Conservation (phyloP, 2,329 filamentous ascomycete genomes). For the Trichocomaceae sp. region DNA sequence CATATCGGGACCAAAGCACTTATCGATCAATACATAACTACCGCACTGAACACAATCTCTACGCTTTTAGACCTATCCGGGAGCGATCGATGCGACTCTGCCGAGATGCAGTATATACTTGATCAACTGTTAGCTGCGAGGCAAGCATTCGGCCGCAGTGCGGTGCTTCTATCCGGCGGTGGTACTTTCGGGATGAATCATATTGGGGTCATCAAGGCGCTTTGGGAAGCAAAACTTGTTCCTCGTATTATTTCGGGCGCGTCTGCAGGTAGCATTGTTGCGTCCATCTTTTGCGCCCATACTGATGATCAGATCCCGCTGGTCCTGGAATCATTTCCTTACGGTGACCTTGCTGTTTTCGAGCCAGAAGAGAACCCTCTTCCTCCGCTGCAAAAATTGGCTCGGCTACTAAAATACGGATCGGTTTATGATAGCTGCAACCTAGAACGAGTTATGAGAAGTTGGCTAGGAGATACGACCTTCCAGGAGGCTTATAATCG, state of each 20-base stretch:
- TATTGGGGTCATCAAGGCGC: conserved; percentile 75
- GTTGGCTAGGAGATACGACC: conserved; percentile 77
- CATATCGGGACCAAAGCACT: conserved; percentile 79
- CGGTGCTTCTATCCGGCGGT: conserved; percentile 74
- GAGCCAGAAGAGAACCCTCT: conserved; percentile 56
- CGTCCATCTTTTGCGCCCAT: conserved; percentile 68
- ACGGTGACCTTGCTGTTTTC: conserved; percentile 76
- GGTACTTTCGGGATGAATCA: conserved; percentile 90
- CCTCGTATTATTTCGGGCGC: conserved; percentile 83
- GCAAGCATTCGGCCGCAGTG: conserved; percentile 78
- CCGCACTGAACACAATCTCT: conserved; percentile 66
- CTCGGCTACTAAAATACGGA: conserved; percentile 70
- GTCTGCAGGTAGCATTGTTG: conserved; percentile 81
- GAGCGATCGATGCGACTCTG: conserved; percentile 43
- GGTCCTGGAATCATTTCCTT: conserved; percentile 63
- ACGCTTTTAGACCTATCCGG: conserved; percentile 60
- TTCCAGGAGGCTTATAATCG: conserved; percentile 95
- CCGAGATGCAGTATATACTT: conserved; percentile 56
- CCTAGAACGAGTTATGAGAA: conserved; percentile 72
- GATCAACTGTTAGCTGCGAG: conserved; percentile 65
- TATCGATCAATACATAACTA: conserved; percentile 81
- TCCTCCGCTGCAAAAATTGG: conserved; percentile 60
- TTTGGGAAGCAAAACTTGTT: conserved; percentile 67
- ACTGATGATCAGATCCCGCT: conserved; percentile 71
- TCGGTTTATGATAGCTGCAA: conserved; percentile 80